Evolutionary conservation across 2,329 filamentous ascomycete species (phyloP), one percentile per base, ranked within the genome.

Genomic region (Penicillium palitans): DNA sequence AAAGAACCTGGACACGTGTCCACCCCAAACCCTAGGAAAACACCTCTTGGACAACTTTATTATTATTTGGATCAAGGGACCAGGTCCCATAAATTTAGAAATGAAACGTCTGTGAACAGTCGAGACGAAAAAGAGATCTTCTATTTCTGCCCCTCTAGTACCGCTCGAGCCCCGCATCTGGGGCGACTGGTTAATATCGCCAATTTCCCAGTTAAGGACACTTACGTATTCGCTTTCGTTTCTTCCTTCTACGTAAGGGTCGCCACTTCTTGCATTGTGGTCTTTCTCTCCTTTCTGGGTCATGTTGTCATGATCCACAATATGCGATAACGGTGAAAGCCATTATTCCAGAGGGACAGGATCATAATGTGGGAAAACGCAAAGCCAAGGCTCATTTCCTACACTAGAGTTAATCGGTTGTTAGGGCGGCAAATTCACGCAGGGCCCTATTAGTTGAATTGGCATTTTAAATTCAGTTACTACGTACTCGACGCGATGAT

Each of bases 21-120:
- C 44, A 54, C 44, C 35, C 35, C 35, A 49, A 52, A 54, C 55
- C 55, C 55, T 58, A 58, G 41, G 29, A 54, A 54, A 29, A 27
- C n/a, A 40, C 13, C 48, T 24, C 4, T 24, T 29, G 35, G 21
- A 12, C 42, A 53, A 57, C 55, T 46, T 35, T 46, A 57, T 47
- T 29, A 56, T 51, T 39, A 12, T 39, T 25, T 2, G 35, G 55
- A n/a, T 35, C 35, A 42, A 57, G 49, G 50, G 49, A 48, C 55
- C 42, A 55, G 35, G 25, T 17, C 41, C 41, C 44, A 33, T 45
- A 9, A 42, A 17, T 29, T 19, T 24, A 31, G 41, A 19, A 51
- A 39, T 29, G n/a, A 39, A 50, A 50, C 37, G 24, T 44, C 53
- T 44, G 35, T 46, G 31, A 52, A 57, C 37, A 31, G 52, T 35